Evolutionary conservation across 805 yeast genomes (phyloP), one percentile per base, ranked within the genome.

Genomic region (Metschnikowia cubensis): DNA sequence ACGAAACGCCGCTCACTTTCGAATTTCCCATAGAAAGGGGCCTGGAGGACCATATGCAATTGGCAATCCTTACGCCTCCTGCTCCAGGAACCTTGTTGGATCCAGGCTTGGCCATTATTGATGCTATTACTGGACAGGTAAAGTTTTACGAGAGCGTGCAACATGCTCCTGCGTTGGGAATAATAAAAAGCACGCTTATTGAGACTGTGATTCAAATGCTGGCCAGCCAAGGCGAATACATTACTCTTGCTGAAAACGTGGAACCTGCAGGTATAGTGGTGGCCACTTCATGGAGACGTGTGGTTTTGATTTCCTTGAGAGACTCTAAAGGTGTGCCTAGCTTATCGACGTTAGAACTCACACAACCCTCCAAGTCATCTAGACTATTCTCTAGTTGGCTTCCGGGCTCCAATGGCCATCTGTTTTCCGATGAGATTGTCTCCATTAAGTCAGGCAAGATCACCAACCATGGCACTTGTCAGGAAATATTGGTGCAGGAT

Each of bases 181-280:
- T 84, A 31, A 70, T 83, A 43, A 79, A 66, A 67, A 67, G 71
- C 59, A 68, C 70, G 44, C 58, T 65, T 2, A 58, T 84, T 20
- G 75, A 71, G 38, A 68, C 84, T 5, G 59, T 70, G 1, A 64
- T 74, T 17, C 71, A 75, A 14, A 54, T 74, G 29, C 63, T 65
- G 49, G 37, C 56, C 13, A 56, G 48, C 3, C 65, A 58, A 45
- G 71, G 71, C n/a, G 97, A 91, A 62, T 61, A 64, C 31, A 70
- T 89, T 15, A 78, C 82, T 1, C 58, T 74, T 35, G 76, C 85
- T 1, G 80, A 81, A 48, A 79, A 79, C 52, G 74, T 85, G 10
- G 89, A 83, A 55, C 91, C 94, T 0, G 81, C 86, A 1, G 96
- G 96, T 2, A 71, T 89, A 4, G 73, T 85, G 0, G 60, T 85